phyloP scores from a whole-genome alignment of 176 grass and related monocot genomes.

The Hyparrhenia diplandra region DNA sequence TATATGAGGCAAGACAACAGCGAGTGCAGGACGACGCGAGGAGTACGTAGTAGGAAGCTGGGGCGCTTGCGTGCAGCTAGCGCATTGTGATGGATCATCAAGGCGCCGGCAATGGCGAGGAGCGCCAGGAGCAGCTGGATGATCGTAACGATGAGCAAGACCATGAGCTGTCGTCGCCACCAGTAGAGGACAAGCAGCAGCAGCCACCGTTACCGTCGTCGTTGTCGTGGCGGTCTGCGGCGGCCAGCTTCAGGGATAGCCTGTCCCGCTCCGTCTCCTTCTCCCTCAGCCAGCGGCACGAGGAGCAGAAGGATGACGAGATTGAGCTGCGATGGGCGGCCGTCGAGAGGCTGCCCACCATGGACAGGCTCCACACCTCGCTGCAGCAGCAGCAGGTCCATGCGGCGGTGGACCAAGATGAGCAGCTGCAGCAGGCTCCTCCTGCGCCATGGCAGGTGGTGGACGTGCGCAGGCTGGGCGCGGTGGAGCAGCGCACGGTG shows the following conservation, averaged over 20 bases:
- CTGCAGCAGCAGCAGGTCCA: conserved; percentile 14
- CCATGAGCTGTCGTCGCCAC: neutral
- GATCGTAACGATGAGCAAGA: too few species aligned
- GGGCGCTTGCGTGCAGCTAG: too few species aligned
- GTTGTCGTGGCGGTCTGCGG: conserved; percentile 28
- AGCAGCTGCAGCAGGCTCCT: neutral
- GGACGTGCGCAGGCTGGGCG: conserved; percentile 51
- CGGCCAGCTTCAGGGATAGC: conserved; percentile 34
- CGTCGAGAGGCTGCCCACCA: conserved; percentile 57
- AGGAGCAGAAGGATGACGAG: conserved; percentile 30
- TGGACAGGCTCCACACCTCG: conserved; percentile 43
- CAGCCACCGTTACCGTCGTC: too few species aligned
- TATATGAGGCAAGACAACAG: too few species aligned
- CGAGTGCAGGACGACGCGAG: too few species aligned
- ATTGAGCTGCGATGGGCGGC: conserved; percentile 58
- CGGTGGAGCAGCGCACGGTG: conserved; percentile 34
- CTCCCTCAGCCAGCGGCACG: neutral
- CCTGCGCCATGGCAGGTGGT: neutral
- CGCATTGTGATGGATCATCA: too few species aligned
- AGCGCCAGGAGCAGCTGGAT: too few species aligned
- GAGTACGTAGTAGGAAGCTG: too few species aligned
- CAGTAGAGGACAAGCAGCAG: too few species aligned
- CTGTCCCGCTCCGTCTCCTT: neutral
- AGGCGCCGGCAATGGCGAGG: too few species aligned
- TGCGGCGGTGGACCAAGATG: too few species aligned